Evolutionary conservation across 148 eudicot genomes (phyloP).

Genomic region (Vaccinium myrtillus): DNA sequence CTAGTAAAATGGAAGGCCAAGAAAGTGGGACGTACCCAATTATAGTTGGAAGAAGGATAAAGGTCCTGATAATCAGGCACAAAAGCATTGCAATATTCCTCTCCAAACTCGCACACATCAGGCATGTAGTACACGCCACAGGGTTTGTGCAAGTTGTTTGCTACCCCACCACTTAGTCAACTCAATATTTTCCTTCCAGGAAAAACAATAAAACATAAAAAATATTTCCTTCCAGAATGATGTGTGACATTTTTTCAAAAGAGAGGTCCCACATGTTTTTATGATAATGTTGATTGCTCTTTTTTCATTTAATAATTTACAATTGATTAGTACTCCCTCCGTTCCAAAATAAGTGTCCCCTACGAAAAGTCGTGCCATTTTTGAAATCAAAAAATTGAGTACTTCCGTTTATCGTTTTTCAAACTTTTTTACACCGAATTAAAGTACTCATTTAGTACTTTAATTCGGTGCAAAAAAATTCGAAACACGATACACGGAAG

Average conservation of each 20-base stretch:
- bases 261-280: not conserved
- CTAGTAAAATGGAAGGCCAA: not conserved
- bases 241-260: not conserved
- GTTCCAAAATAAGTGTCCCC: no score
- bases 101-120: conserved; percentile 16
- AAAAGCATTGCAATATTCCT: conserved; percentile 24
- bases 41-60: conserved; percentile 19
- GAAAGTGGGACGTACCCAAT: conserved; percentile 38
- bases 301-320: no score
- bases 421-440: no score
- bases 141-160: conserved; percentile 1
- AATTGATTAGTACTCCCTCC: no score
- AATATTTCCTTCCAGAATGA: not conserved
- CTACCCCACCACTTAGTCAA: not conserved
- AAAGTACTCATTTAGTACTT: no score
- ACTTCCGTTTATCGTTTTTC: no score
- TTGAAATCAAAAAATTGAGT: no score
- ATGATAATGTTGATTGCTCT: no score
- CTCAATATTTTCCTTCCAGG: not conserved
- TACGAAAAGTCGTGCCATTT: no score
- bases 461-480: no score
- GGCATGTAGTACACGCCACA: not conserved
- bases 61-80: conserved; percentile 16
- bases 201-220: no score
- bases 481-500: no score